phyloP scores from a whole-genome alignment of 140 eudicot species.

The Eryngium alpinum region DNA sequence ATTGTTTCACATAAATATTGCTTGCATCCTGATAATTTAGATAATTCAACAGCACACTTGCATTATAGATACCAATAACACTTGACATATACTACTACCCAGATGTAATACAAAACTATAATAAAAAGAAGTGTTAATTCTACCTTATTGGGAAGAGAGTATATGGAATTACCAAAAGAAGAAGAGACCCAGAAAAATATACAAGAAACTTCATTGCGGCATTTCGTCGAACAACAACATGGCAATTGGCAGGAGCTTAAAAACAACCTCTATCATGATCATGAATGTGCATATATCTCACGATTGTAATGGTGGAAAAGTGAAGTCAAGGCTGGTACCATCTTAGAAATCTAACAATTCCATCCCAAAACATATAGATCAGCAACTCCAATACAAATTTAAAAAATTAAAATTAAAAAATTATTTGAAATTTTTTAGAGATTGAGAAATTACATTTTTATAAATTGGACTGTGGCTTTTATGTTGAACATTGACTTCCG shows the following conservation, averaged over 20 bases:
- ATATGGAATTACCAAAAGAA: not conserved
- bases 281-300: constrained; percentile 21
- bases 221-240: constrained; percentile 14
- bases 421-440: no score
- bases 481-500: no score
- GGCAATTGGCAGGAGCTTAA: constrained; percentile 20
- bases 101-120: not conserved
- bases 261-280: constrained; percentile 8
- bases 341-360: not conserved
- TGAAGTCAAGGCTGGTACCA: not conserved
- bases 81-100: no score
- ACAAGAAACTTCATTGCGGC: not conserved
- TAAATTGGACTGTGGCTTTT: no score
- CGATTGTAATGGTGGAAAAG: constrained; percentile 2
- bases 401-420: no score
- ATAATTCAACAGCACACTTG: no score
- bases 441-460: no score
- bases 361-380: not conserved
- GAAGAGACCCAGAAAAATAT: constrained; percentile 8
- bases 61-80: no score
- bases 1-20: no score
- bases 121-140: not conserved
- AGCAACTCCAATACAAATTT: no score
- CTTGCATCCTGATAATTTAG: no score
- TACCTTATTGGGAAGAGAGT: constrained; percentile 7